Conservation (phyloP, 1,284 basidiomycete species). For the Austroboletus niveus region DNA sequence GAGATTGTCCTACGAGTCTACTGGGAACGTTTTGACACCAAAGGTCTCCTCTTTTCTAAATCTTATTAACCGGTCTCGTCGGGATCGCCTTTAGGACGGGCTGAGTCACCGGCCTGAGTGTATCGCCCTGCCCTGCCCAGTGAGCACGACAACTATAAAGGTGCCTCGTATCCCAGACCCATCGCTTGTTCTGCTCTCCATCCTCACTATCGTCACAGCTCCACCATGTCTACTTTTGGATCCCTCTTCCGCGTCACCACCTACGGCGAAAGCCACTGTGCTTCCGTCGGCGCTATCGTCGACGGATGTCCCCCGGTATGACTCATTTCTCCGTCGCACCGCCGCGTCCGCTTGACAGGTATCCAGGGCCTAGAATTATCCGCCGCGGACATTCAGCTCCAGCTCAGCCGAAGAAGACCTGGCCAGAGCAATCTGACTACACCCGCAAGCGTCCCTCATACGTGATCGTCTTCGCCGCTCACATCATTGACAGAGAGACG, state of each 20-base stretch:
- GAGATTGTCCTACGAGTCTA: not conserved
- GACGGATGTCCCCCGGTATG: slow-evolving; percentile 94
- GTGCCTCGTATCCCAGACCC: slow-evolving; percentile 6
- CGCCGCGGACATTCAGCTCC: slow-evolving; percentile 85
- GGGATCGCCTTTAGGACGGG: slow-evolving; percentile 17
- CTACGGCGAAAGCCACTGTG: slow-evolving; percentile 97
- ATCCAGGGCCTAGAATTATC: slow-evolving; percentile 79
- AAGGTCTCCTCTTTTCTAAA: slow-evolving; percentile 1
- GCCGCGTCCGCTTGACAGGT: slow-evolving; percentile 12
- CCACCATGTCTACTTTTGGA: slow-evolving; percentile 91
- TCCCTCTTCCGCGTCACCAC: slow-evolving; percentile 92
- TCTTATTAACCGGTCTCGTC: not conserved
- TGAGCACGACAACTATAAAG: slow-evolving; percentile 17
- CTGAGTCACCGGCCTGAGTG: not conserved
- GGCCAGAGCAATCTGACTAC: slow-evolving; percentile 98
- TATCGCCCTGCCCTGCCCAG: slow-evolving; percentile 21
- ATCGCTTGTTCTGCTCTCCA: slow-evolving; percentile 12
- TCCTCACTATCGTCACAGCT: slow-evolving; percentile 3
- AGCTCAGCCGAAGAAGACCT: slow-evolving; percentile 89
- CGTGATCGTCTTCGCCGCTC: slow-evolving; percentile 5
- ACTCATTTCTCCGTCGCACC: slow-evolving; percentile 11
- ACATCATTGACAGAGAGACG: slow-evolving; percentile 71
- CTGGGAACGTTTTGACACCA: not conserved
- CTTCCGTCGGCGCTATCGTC: slow-evolving; percentile 95
- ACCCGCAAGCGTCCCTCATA: slow-evolving; percentile 57